Evolutionary conservation across 495 filamentous ascomycete genomes (phyloP), one percentile per base, ranked within the genome.

Genomic region (Neurospora intermedia): DNA sequence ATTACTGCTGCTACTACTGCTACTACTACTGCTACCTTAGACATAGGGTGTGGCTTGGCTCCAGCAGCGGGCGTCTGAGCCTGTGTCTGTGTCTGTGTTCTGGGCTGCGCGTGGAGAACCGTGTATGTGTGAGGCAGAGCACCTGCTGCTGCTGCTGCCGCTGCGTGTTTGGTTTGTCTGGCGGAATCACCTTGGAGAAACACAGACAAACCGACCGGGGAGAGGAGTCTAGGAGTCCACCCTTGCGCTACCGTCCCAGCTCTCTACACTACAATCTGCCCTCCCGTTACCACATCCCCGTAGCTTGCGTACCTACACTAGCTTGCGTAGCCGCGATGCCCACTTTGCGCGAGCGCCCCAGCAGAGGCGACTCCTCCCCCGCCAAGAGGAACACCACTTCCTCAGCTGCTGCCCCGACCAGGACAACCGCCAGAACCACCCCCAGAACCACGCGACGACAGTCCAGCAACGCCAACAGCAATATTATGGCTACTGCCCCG

Each of bases 271-370:
- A 59, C 48, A 15, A 59, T 27, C 48, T 59, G 48, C 20, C 48
- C 23, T 59, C 48, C 48, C 48, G 20, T 59, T 11, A 59, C 48
- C 48, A 59, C 23, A 31, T 59, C 10, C 20, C 48, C 48, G 48
- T 59, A 59, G 48, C 69, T 73, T 73, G 39, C 40, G 31, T 70
- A 18, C 40, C 16, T 70, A 18, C 41, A 31, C 31, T 16, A 27
- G 59, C 23, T 73, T 72, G 71, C 76, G 46, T 75, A 69, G 40
- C 72, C 74, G 76, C 71, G 40, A 78, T 80, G 80, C 79, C 79
- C 78, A 80, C 79, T 74, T 76, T 81, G 76, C 79, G 79, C 76
- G 80, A 80, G 70, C 74, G 79, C 69, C 75, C 79, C 69, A 79
- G 75, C 74, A 74, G 79, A 77, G 79, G 78, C 79, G 80, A 82